Percentiles rank a stretch among this genome's conserved stretches.
Conservation (phyloP, 305 asterid species). For the Fraxinus platypoda region DNA sequence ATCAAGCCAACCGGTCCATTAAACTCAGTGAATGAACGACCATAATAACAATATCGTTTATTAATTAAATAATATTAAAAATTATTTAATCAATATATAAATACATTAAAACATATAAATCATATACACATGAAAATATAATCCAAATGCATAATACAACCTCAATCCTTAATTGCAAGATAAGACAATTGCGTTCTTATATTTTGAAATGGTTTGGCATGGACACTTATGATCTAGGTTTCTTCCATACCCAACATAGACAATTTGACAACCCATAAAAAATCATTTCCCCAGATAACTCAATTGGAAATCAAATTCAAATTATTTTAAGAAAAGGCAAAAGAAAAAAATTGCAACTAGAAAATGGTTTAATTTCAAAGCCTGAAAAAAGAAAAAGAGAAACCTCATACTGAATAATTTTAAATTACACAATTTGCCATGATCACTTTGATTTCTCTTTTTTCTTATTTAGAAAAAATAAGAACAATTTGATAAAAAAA, state of each 20-base stretch:
- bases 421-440: neutral
- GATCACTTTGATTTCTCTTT: neutral
- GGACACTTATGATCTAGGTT: neutral
- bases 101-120: too few relatives aligned
- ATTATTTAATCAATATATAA: too few relatives aligned
- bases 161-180: too few relatives aligned
- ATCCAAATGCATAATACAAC: too few relatives aligned
- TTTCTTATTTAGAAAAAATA: neutral
- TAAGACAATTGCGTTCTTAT: too few relatives aligned
- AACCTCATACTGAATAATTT: neutral
- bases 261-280: neutral
- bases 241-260: neutral
- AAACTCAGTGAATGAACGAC: too few relatives aligned
- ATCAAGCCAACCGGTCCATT: too few relatives aligned
- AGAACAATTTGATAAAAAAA: neutral
- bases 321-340: neutral
- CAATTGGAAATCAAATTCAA: neutral
- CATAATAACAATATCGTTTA: too few relatives aligned
- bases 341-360: neutral
- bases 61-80: too few relatives aligned
- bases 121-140: too few relatives aligned
- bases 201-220: neutral
- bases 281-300: neutral
- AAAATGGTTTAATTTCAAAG: neutral
- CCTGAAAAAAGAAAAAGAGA: neutral